These are phyloP conservation scores for Trichoderma cornu-damae DNA, from an alignment of 2,329 filamentous ascomycete species.

Conservation along the genomic window DNA sequence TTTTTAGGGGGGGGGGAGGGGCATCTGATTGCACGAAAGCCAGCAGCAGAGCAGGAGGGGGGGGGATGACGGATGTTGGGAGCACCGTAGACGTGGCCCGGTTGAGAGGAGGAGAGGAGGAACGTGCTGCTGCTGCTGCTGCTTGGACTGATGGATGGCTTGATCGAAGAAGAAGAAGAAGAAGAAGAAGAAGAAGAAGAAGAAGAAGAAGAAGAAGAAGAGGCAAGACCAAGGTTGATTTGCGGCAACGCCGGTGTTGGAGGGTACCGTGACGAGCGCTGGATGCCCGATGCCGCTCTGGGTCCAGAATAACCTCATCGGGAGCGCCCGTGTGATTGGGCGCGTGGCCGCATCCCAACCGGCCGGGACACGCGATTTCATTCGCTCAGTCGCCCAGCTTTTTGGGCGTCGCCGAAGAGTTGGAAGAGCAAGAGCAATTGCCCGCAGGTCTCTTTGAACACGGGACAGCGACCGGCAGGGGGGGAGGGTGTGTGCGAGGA, in stretches of 20 bases:
- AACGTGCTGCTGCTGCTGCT: too few species aligned
- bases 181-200: neutral
- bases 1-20: too few species aligned
- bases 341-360: constrained; percentile 1
- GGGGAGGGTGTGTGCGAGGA: too few species aligned
- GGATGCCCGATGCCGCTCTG: neutral
- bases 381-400: constrained; percentile 5
- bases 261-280: constrained; percentile 14
- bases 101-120: too few species aligned
- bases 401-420: neutral
- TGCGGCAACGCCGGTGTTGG: neutral
- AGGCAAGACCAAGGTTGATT: neutral
- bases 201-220: neutral
- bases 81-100: too few species aligned
- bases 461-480: constrained; percentile 4
- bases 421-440: neutral
- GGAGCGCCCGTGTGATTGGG: constrained; percentile 7
- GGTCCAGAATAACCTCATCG: constrained; percentile 5
- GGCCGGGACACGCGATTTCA: constrained; percentile 12
- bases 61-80: too few species aligned
- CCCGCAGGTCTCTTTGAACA: constrained; percentile 5
- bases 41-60: too few species aligned
- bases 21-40: too few species aligned
- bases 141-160: too few species aligned
- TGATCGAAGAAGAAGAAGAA: neutral